Conservation (phyloP, 2,329 filamentous ascomycete species). For the Talaromyces sp. region DNA sequence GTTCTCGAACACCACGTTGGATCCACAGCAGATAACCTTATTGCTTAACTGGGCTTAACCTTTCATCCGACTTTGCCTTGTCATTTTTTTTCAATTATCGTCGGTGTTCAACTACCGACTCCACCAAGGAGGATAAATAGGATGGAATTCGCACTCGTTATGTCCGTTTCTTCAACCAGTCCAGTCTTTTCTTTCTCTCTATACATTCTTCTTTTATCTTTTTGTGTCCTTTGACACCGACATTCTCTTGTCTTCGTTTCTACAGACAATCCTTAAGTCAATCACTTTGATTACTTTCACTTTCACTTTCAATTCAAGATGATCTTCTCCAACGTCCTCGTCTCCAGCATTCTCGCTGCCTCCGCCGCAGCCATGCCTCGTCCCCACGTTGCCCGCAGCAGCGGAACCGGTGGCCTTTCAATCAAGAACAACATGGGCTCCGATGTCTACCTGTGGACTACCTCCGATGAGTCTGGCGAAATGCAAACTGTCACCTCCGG, state of each 20-base stretch:
- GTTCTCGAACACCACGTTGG: constrained; percentile 5
- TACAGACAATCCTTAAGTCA: constrained; percentile 7
- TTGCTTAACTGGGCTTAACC: constrained; percentile 3
- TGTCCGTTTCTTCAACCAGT: constrained; percentile 10
- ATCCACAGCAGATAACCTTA: constrained; percentile 5
- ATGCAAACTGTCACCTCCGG: constrained; percentile 30
- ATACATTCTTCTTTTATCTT: constrained; percentile 5
- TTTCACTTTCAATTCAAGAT: constrained; percentile 16
- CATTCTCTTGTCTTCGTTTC: constrained; percentile 7
- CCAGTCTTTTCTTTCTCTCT: constrained; percentile 12
- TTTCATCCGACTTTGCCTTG: too few species aligned
- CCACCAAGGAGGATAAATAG: constrained; percentile 15
- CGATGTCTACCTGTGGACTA: constrained; percentile 38
- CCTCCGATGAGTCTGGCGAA: constrained; percentile 22
- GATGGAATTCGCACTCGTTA: neutral
- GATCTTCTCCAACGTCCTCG: constrained; percentile 23
- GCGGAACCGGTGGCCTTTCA: constrained; percentile 26
- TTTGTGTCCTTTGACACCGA: constrained; percentile 2
- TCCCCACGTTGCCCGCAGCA: constrained; percentile 14
- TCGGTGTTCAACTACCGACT: neutral
- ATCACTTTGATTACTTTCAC: constrained; percentile 16
- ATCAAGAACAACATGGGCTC: constrained; percentile 38
- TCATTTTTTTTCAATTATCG: too few species aligned
- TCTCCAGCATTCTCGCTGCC: constrained; percentile 24
- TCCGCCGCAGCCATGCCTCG: constrained; percentile 22